Evolutionary conservation across 345 rosid genomes (phyloP), one percentile per base, ranked within the genome.

Genomic region (Nasturtium officinale): DNA sequence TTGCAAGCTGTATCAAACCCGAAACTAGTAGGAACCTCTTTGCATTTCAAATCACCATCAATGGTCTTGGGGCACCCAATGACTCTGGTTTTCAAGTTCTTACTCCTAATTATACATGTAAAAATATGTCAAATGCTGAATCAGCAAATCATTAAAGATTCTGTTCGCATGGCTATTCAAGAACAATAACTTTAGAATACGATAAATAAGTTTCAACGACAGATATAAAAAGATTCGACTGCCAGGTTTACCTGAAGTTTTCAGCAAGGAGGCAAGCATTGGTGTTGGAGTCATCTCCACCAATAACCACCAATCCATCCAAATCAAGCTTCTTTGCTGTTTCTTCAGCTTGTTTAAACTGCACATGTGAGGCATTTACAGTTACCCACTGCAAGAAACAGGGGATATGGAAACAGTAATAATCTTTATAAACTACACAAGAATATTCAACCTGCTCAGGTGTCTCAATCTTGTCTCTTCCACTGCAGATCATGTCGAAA

Each of bases 1-100:
- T 87, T 95, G 97, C 99, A 95, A 62, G 99, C 98, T n/a, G 99
- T 95, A 66, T 95, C 99, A 42, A 95, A 95, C 54, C 99, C 99
- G 78, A 96, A 96, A 85, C 99, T 96, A 53, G 87, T 37, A 3
- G 99, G 99, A 71, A 92, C 99, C 82, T 96, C 99, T 80, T 96
- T 89, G 88, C 88, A 85, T 82, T 92, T 96, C 84, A 96, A 83
- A 81, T 96, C 99, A 77, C 99, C 99, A 81, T 96, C 98, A 65
- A 96, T 96, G 43, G 99, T 95, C 81, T 95, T 95, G 42, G 99
- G 99, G 89, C 99, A 95, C 18, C 99, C 99, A 81, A 95, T 86
- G 59, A 96, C 99, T 20, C 73, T 78, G 53, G 98, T 80, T 83
- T 92, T 95, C 85, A 95, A 11, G 59, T 92, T 90, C 81, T 92